These are phyloP conservation scores for Chenopodium suecicum DNA, from an alignment of 148 eudicot genomes.

Conservation along the genomic window DNA sequence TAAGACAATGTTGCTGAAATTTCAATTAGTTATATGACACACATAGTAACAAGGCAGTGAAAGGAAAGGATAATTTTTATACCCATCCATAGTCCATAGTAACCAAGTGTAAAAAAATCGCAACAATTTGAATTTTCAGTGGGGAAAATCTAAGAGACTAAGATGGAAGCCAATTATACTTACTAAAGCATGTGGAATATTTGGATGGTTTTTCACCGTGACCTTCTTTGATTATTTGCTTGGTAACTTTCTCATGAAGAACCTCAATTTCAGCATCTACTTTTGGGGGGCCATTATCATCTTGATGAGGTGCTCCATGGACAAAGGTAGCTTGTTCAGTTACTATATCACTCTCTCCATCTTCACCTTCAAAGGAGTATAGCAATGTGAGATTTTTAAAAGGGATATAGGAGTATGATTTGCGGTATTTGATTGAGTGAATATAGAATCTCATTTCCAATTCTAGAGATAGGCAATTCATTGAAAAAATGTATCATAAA, in stretches of 20 bases:
- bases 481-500: no score
- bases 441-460: no score
- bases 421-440: no score
- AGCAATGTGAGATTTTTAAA: background rate
- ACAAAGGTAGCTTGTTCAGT: slow-evolving; percentile 66
- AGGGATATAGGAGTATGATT: background rate
- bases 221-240: slow-evolving; percentile 88
- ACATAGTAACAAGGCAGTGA: no score
- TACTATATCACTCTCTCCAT: slow-evolving; percentile 37
- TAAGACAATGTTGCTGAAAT: no score
- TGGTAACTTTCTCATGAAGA: slow-evolving; percentile 83
- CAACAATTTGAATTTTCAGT: background rate
- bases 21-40: no score
- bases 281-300: slow-evolving; percentile 56
- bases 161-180: slow-evolving; percentile 23
- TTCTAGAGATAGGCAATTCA: no score
- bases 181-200: slow-evolving; percentile 96
- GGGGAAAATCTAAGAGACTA: background rate
- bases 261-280: slow-evolving; percentile 64
- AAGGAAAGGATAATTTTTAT: no score
- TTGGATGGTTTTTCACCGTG: slow-evolving; percentile 95
- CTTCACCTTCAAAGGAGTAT: background rate
- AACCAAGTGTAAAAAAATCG: background rate
- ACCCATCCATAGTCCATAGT: no score
- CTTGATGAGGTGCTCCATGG: slow-evolving; percentile 46